Conservation (phyloP, 192 early-diverging fungal genomes). For the Phycomyces blakesleeanus region DNA sequence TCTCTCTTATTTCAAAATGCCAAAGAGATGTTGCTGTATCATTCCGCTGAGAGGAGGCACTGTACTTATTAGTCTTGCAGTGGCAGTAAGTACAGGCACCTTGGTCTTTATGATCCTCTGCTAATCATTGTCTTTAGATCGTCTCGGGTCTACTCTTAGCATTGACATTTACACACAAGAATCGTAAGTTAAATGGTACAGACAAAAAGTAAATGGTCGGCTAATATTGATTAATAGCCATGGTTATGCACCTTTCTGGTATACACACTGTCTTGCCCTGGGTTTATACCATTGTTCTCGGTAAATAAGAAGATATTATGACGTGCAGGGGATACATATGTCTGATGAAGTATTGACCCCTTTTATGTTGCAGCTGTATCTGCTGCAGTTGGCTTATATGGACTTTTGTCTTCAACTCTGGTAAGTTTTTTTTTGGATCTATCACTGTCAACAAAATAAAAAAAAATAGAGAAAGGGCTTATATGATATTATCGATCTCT, state of each 20-base stretch:
- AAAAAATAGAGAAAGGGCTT: too few species aligned
- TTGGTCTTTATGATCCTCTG: background rate
- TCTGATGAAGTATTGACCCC: background rate
- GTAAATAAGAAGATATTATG: slow-evolving; percentile 10
- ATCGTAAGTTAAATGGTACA: too few species aligned
- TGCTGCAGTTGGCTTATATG: slow-evolving; percentile 14
- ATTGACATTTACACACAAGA: slow-evolving; percentile 30
- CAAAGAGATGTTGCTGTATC: slow-evolving; percentile 33
- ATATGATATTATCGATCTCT: too few species aligned
- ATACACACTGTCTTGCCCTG: slow-evolving; percentile 21
- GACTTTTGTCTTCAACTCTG: slow-evolving; percentile 6
- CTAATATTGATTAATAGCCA: slow-evolving; percentile 14
- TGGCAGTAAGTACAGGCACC: slow-evolving; percentile 12
- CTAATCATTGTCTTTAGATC: slow-evolving; percentile 13
- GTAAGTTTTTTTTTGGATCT: slow-evolving; percentile 3
- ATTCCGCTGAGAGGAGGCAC: slow-evolving; percentile 24
- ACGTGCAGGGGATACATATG: background rate
- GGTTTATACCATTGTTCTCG: slow-evolving; percentile 23
- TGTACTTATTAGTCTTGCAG: slow-evolving; percentile 13
- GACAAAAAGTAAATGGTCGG: too few species aligned
- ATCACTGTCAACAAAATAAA: too few species aligned
- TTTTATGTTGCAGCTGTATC: slow-evolving; percentile 2
- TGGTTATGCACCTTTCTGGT: slow-evolving; percentile 27
- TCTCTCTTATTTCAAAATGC: slow-evolving; percentile 18
- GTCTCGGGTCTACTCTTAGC: slow-evolving; percentile 19